Evolutionary conservation across 2,329 filamentous ascomycete genomes (phyloP), one percentile per base, ranked within the genome.

Genomic region (Fusarium virguliforme): DNA sequence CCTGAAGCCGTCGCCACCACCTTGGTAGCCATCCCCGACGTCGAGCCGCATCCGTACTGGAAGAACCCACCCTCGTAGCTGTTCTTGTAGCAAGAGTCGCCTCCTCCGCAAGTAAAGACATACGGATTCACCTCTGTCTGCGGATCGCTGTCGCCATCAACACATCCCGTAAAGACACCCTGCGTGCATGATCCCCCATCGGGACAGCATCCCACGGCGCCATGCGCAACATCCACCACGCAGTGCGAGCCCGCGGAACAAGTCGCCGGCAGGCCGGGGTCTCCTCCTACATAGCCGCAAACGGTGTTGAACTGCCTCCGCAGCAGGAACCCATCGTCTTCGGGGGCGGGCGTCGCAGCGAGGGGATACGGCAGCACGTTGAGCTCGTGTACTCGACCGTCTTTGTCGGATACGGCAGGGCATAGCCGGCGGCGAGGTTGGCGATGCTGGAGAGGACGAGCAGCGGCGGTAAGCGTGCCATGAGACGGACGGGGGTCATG

Each of bases 231-330:
- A 67, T 89, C 87, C 46, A 87, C 79, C 26, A 87, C 88, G 74
- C 88, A 90, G 76, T 90, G 87, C 38, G 87, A 89, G 35, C 87
- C 88, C 0, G 84, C 82, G 30, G 82, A 84, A 75, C 88, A 90
- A 38, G 88, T 90, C 40, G 88, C 88, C 3, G 87, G 86, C 32
- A 89, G 78, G 26, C 79, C 78, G 1, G 83, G 77, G 68, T 89
- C 77, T 24, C 87, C 88, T 66, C 84, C 85, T 73, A 90, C 82
- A 77, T 85, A 90, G 43, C 88, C 88, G 72, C 88, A 90, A 62
- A 90, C 76, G 15, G 87, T 89, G 77, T 88, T 88, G 58, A 80
- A 75, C 65, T 85, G 82, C 40, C 84, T 82, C 50, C 81, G 82
- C 26, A 76, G 74, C 6, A 84, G 78, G 40, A 81, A 78, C 41